phyloP scores from a whole-genome alignment of 2,329 filamentous ascomycete genomes.

The Dactylellina drechsleri region DNA sequence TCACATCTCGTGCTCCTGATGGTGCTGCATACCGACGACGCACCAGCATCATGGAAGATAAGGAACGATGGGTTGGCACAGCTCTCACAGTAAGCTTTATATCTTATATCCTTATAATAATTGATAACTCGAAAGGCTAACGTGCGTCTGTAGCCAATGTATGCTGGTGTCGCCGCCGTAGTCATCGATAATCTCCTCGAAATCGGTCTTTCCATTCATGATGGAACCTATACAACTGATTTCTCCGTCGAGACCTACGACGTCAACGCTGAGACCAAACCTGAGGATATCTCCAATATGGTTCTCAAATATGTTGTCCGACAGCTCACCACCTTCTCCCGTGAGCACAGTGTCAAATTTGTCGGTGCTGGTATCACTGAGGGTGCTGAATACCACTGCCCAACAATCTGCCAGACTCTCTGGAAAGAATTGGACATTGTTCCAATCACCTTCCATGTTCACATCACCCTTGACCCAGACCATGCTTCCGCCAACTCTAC shows the following conservation, averaged over 20 bases:
- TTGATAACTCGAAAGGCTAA: not conserved
- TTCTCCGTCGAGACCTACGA: constrained; percentile 73
- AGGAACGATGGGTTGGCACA: constrained; percentile 52
- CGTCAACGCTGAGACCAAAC: constrained; percentile 62
- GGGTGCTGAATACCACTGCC: constrained; percentile 70
- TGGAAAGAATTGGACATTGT: constrained; percentile 82
- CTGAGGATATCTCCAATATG: constrained; percentile 65
- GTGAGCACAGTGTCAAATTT: constrained; percentile 76
- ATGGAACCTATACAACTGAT: constrained; percentile 78
- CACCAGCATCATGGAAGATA: constrained; percentile 53
- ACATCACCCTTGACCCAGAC: constrained; percentile 49
- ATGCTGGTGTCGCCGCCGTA: constrained; percentile 71
- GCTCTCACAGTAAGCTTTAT: constrained; percentile 47
- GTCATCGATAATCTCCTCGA: constrained; percentile 67
- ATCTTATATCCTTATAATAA: not conserved
- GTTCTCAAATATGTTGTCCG: constrained; percentile 69
- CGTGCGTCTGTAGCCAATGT: constrained; percentile 66
- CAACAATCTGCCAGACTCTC: constrained; percentile 73
- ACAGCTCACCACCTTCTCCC: constrained; percentile 57
- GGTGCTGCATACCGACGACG: constrained; percentile 48
- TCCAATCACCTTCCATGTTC: constrained; percentile 71
- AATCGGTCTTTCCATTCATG: constrained; percentile 76
- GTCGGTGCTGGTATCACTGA: constrained; percentile 76
- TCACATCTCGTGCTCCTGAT: constrained; percentile 46
- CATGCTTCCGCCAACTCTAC: constrained; percentile 47